phyloP scores from a whole-genome alignment of 805 yeast species.

The Clavispora carvajalis region DNA sequence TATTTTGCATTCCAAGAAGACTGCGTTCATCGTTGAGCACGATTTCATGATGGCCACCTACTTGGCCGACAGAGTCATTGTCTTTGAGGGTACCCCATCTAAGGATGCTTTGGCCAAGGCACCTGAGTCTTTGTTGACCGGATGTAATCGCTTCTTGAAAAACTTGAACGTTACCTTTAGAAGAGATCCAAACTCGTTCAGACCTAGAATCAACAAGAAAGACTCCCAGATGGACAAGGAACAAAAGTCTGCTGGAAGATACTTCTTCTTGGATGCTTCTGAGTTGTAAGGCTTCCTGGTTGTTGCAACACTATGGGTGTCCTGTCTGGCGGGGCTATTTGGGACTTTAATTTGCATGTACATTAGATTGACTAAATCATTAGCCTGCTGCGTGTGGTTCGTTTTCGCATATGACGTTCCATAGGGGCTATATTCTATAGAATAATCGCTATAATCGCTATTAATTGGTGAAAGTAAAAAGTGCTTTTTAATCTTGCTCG shows the following conservation, averaged over 20 bases:
- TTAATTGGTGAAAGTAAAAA: too few relatives aligned
- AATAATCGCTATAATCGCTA: conserved; percentile 7
- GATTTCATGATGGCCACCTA: conserved; percentile 99
- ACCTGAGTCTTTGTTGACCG: conserved; percentile 92
- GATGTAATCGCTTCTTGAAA: conserved; percentile 95
- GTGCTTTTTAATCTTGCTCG: too few relatives aligned
- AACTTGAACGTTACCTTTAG: conserved; percentile 96
- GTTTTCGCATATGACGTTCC: conserved; percentile 14
- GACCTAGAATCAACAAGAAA: conserved; percentile 97
- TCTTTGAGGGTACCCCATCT: conserved; percentile 94
- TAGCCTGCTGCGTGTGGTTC: conserved; percentile 13
- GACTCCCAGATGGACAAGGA: conserved; percentile 99
- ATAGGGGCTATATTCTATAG: conserved; percentile 11
- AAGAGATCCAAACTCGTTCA: conserved; percentile 96
- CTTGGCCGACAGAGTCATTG: conserved; percentile 97
- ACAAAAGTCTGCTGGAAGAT: conserved; percentile 88
- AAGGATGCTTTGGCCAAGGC: conserved; percentile 75
- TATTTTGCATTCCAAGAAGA: conserved; percentile 92
- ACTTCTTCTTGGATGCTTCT: conserved; percentile 83
- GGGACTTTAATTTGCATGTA: conserved; percentile 16
- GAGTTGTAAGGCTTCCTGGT: conserved; percentile 25
- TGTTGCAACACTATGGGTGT: conserved; percentile 4
- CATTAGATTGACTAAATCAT: conserved; percentile 9
- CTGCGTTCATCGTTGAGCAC: conserved; percentile 99
- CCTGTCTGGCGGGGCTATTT: conserved; percentile 2